Evolutionary conservation across 768 basidiomycete genomes (phyloP).

Genomic region (Ramaria sp.): DNA sequence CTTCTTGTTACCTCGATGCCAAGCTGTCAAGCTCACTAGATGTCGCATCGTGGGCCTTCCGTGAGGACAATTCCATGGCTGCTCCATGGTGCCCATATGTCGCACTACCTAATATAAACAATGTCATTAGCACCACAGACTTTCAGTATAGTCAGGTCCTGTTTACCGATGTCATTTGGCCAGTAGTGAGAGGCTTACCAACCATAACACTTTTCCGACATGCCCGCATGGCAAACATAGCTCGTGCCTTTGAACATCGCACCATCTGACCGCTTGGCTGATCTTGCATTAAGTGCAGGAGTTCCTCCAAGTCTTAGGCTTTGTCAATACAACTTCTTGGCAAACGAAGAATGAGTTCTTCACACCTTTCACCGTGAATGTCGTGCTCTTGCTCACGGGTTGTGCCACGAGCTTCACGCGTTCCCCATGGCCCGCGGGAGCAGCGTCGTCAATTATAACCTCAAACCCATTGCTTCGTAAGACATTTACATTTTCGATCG

Average conservation of each 20-base stretch:
- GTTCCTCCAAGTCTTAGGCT: conserved; percentile 78
- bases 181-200: conserved; percentile 66
- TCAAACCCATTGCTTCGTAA: conserved; percentile 87
- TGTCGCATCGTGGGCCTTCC: conserved; percentile 50
- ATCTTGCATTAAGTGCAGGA: conserved; percentile 78
- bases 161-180: conserved; percentile 65
- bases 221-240: conserved; percentile 95
- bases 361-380: conserved; percentile 80
- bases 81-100: conserved; percentile 78
- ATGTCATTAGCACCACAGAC: conserved; percentile 9
- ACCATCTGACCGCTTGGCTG: conserved; percentile 73
- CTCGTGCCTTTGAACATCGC: conserved; percentile 82
- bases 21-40: neutral
- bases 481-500: conserved; percentile 77
- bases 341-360: neutral
- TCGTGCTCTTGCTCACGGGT: conserved; percentile 85
- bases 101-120: conserved; percentile 44
- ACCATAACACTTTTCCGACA: conserved; percentile 97
- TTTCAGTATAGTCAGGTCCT: conserved; percentile 15
- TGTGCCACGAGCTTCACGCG: conserved; percentile 66
- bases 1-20: neutral
- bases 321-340: neutral
- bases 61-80: conserved; percentile 86
- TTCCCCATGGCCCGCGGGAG: conserved; percentile 23
- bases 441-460: conserved; percentile 45